phyloP scores from a whole-genome alignment of 176 grass and related monocot genomes.

The Carex scoparia region DNA sequence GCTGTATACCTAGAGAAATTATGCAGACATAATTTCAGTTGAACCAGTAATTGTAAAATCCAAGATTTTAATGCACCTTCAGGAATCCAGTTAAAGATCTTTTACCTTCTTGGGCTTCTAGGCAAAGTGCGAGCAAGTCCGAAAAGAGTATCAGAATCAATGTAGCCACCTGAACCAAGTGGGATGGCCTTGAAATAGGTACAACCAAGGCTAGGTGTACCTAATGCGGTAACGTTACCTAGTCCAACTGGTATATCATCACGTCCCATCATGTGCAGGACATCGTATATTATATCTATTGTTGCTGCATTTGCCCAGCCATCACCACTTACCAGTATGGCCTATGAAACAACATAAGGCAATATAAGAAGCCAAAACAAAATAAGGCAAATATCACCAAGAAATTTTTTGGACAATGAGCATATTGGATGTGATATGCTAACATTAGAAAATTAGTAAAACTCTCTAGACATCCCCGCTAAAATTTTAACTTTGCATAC shows the following conservation, averaged over 20 bases:
- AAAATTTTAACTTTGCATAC: background rate
- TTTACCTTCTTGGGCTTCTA: conserved; percentile 81
- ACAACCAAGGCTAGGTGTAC: conserved; percentile 50
- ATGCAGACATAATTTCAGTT: background rate
- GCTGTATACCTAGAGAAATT: conserved; percentile 52
- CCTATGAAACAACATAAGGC: conserved; percentile 28
- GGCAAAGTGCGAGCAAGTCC: conserved; percentile 68
- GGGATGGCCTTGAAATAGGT: conserved; percentile 65
- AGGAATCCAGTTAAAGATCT: background rate
- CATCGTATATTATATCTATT: conserved; percentile 72
- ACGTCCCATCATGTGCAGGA: conserved; percentile 88
- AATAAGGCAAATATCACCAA: background rate
- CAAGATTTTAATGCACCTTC: background rate
- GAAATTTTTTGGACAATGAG: background rate
- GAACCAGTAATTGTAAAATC: background rate
- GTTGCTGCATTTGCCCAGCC: conserved; percentile 84
- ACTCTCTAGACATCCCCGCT: too few relatives aligned
- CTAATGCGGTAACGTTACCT: conserved; percentile 65
- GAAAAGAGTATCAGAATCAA: conserved; percentile 83
- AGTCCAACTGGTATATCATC: conserved; percentile 86
- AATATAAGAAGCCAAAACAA: background rate
- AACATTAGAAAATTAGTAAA: too few relatives aligned
- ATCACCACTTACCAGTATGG: conserved; percentile 60
- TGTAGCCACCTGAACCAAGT: conserved; percentile 57
- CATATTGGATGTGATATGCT: too few relatives aligned